phyloP scores from a whole-genome alignment of 805 yeast species.

The Zygotorulaspora florentina region DNA sequence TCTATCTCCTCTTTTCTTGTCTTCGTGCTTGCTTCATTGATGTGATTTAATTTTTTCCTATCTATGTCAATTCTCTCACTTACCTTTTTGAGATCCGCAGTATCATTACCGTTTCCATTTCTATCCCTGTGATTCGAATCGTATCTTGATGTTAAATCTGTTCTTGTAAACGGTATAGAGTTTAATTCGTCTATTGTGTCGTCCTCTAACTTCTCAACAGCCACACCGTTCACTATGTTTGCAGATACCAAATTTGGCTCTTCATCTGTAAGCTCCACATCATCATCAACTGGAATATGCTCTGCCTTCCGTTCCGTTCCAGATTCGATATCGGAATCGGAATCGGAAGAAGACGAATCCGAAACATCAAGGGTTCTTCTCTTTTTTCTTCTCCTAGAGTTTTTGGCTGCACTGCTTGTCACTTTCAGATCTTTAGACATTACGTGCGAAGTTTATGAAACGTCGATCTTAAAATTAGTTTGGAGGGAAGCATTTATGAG shows the following conservation, averaged over 20 bases:
- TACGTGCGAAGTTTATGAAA: background rate
- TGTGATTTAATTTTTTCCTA: conserved; percentile 12
- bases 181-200: conserved; percentile 21
- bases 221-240: conserved; percentile 2
- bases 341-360: conserved; percentile 46
- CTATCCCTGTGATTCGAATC: conserved; percentile 11
- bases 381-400: conserved; percentile 63
- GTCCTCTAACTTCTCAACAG: conserved; percentile 18
- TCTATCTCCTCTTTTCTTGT: conserved; percentile 13
- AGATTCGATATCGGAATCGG: conserved; percentile 28
- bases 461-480: background rate
- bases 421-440: conserved; percentile 25
- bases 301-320: conserved; percentile 11
- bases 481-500: too few species aligned
- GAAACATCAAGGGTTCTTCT: conserved; percentile 79
- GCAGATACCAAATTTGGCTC: conserved; percentile 24
- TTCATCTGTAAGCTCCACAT: conserved; percentile 33
- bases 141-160: conserved; percentile 32
- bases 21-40: background rate
- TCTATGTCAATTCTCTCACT: conserved; percentile 30
- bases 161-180: conserved; percentile 33
- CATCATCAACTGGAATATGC: conserved; percentile 15
- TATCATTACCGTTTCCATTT: conserved; percentile 9
- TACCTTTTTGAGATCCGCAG: conserved; percentile 33
- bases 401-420: conserved; percentile 21